A percentile compares a stretch with the other conserved stretches of the same genome.
These are phyloP conservation scores for Allium sativum DNA, from an alignment of 106 monocot genomes.

Conservation along the genomic window DNA sequence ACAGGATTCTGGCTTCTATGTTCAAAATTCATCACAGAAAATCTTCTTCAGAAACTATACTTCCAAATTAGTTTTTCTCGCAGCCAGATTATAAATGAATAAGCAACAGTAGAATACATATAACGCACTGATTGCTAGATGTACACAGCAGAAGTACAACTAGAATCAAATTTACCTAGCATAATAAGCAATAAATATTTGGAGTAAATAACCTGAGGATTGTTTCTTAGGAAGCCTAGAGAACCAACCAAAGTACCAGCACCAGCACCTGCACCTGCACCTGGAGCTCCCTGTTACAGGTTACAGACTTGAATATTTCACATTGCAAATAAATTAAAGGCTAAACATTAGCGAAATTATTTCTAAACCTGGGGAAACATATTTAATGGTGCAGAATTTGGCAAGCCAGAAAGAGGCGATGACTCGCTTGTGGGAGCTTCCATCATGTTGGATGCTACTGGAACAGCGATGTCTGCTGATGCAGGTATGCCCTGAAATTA, in stretches of 20 bases:
- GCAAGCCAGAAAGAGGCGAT: conserved; percentile 41
- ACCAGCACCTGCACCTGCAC: conserved; percentile 30
- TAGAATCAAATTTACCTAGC: too few species aligned
- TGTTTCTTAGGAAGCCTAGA: conserved; percentile 91
- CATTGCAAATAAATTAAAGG: background rate
- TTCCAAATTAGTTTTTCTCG: too few species aligned
- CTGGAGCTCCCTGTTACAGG: conserved; percentile 12
- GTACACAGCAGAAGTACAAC: too few species aligned
- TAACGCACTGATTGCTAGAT: background rate
- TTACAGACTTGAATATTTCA: background rate
- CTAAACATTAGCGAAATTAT: background rate
- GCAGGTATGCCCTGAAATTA: conserved; percentile 72
- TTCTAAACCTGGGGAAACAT: conserved; percentile 87
- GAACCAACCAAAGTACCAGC: conserved; percentile 54
- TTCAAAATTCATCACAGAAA: too few species aligned
- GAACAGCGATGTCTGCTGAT: conserved; percentile 67
- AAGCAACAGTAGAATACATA: background rate
- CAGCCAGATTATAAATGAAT: too few species aligned
- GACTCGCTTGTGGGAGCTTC: conserved; percentile 19
- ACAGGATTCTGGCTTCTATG: too few species aligned
- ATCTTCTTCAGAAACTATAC: too few species aligned
- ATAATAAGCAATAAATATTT: too few species aligned
- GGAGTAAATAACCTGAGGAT: conserved; percentile 51
- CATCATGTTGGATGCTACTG: conserved; percentile 17
- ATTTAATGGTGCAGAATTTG: conserved; percentile 79